Base-by-base conservation (phyloP, 2,329 filamentous ascomycete genomes). In the Penicillium sp. region DNA sequence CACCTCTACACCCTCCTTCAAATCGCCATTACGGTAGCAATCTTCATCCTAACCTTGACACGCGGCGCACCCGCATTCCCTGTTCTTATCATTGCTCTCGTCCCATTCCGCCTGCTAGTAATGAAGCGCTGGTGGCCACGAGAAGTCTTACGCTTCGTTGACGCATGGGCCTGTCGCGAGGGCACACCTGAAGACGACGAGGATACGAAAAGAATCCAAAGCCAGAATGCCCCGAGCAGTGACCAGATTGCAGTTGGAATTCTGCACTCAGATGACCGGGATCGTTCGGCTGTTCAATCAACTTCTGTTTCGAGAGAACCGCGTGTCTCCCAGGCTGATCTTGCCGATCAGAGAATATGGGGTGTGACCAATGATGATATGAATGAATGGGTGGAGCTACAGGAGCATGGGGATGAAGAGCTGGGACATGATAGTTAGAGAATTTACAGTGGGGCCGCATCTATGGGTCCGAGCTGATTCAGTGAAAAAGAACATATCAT, bases 21-120 rank as follows among this genome's bases (percentile, higher is more conserved):
- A 62, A 76, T 86, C 23, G 55, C 79, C 1, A 66, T 82, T 39
- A 83, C 83, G 2, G 75, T 76, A 0, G 72, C 78, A 4, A 79
- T 86, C n/a, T 86, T 86, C 58, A 78, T 80, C 29, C 67, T 84
- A 13, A 86, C 82, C 0, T 71, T 85, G 44, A 85, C 81, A 0
- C 75, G 78, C n/a, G 82, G 77, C 0, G 81, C 81, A 0, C 81
- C 81, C 0, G 81, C 77, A 0, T 86, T 86, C 55, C 82, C 83
- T 1, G 68, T 86, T 6, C 75, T 85, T 24, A 83, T 86, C 51
- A 80, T 85, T 46, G 74, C 78, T 5, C 65, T 85, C n/a, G 82
- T 86, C 1, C 83, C 83, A 0, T 72, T 83, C n/a, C 72, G 83
- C 9, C 63, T 86, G 7, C 69, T 78, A 13, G 46, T 83, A 10